Base-by-base conservation (phyloP, 2,329 filamentous ascomycete genomes). In the Sclerotinia trifoliorum region DNA sequence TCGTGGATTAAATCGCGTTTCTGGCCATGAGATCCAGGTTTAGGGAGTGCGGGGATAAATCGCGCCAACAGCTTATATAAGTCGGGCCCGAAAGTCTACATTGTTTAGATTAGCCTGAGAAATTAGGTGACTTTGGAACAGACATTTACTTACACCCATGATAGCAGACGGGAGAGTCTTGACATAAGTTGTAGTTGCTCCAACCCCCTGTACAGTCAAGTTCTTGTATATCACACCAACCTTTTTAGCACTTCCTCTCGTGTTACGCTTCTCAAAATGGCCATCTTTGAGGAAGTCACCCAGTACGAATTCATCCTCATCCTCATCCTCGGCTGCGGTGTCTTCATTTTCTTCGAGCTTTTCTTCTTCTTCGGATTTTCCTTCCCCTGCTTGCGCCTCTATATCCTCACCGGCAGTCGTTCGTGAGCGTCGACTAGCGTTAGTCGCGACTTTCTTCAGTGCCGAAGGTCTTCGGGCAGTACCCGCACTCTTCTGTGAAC, bases 181-280 rank as follows among this genome's bases (percentile, higher is more conserved):
- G 35, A 91, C 90, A 71, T 91, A 90, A 0, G 86, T 86, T 0
- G 89, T 83, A 0, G 86, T 88, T 17, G 86, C 86, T 54, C 88
- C 87, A 10, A 88, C 80, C 24, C 91, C 91, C 77, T 90, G 88
- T 39, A 94, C 91, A 0, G 87, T 92, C 62, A 94, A 81, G 73
- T 91, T 84, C 78, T 90, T 91, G 82, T 89, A 94, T 1, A 93
- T 81, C 1, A 94, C 89, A 2, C 92, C 91, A 15, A 94, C 86
- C 74, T 89, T 91, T 80, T 94, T 95, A 15, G 88, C 85, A 0
- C 91, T 90, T 48, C 83, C 82, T 7, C 87, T 89, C 42, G 88
- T 84, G 2, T 85, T 86, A 17, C 90, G 84, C 76, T 90, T 92
- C 78, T 93, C 91, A 69, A 93, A 88, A 74, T 91, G 89, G 1